Percentiles rank a stretch among this genome's conserved stretches.
Evolutionary conservation across 257 asterid species (phyloP).

Genomic region (Gardenia jasminoides): DNA sequence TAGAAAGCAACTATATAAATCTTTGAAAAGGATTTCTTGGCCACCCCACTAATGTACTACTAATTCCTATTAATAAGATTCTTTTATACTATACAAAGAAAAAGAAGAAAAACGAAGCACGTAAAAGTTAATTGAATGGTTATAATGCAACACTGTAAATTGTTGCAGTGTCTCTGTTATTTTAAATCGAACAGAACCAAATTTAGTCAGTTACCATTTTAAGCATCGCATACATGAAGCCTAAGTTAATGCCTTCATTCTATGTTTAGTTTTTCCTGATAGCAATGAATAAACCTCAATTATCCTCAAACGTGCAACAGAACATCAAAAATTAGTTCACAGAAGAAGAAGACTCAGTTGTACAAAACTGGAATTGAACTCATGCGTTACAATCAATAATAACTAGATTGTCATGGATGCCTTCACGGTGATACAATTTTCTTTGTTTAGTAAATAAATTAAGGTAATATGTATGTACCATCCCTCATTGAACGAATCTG

Average conservation of each 20-base stretch:
- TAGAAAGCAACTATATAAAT: neutral
- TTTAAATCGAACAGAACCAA: neutral
- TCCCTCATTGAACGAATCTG: neutral
- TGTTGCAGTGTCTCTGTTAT: neutral
- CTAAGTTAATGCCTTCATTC: too few relatives aligned
- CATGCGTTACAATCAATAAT: neutral
- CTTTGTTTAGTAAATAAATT: neutral
- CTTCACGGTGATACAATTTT: neutral
- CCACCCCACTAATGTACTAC: neutral
- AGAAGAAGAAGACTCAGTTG: neutral
- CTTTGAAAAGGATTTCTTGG: neutral
- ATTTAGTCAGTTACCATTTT: neutral
- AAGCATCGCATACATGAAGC: neutral
- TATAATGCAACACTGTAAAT: neutral
- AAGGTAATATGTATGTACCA: neutral
- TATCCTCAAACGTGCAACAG: neutral
- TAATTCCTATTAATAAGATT: neutral
- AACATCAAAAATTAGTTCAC: slow-evolving; percentile 2
- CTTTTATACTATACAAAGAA: neutral
- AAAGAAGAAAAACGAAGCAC: neutral
- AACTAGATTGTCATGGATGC: neutral
- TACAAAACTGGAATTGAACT: neutral
- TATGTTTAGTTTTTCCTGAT: neutral
- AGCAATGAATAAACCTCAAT: neutral
- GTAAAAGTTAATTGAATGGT: neutral